Base-by-base conservation (phyloP, 2,329 filamentous ascomycete genomes). In the Pseudonectria buxi region DNA sequence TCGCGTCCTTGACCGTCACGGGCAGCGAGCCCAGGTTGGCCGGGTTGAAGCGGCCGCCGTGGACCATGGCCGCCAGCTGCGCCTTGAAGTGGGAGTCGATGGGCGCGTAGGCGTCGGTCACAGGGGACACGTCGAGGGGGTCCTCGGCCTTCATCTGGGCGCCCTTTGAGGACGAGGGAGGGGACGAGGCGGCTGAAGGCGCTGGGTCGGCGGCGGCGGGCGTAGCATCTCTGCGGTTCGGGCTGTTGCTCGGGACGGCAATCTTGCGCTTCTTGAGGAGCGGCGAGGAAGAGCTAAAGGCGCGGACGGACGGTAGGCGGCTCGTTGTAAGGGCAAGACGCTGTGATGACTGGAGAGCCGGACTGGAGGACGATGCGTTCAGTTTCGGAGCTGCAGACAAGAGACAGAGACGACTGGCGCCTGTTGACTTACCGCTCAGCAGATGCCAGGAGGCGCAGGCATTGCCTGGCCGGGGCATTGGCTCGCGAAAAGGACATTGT, bases 31-130 rank as follows among this genome's bases (percentile, higher is more conserved):
- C 71, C 32, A 77, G 58, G 36, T 51, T 53, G 46, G 68, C 65
- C 6, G 68, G 65, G 61, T 70, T 71, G 65, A 74, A 75, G 39
- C 69, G 67, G 18, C 69, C 69, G 45, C 69, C 71, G 44, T 59
- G 54, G 11, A 60, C 49, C 45, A 62, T 52, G 24, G 56, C 45
- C 18, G 63, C 61, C 28, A 73, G 54, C 47, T 65, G 63, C 40
- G 66, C 58, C 39, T 50, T 51, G 58, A 64, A 70, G 56, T 67
- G 64, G 34, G 58, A 51, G 36, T 67, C 65, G 27, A 63, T 54
- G 39, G 60, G 57, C 14, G 49, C 42, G 40, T 67, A 63, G 15
- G 65, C 66, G n/a, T 63, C 61, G n/a, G 53, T 50, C 14, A 76
- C 60, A 54, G 71, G 61, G 35, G 63, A 59, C 46, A 74, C 64